These are phyloP conservation scores for Trypanosoma avium DNA, from an alignment of 208 protist species.

Conservation along the genomic window DNA sequence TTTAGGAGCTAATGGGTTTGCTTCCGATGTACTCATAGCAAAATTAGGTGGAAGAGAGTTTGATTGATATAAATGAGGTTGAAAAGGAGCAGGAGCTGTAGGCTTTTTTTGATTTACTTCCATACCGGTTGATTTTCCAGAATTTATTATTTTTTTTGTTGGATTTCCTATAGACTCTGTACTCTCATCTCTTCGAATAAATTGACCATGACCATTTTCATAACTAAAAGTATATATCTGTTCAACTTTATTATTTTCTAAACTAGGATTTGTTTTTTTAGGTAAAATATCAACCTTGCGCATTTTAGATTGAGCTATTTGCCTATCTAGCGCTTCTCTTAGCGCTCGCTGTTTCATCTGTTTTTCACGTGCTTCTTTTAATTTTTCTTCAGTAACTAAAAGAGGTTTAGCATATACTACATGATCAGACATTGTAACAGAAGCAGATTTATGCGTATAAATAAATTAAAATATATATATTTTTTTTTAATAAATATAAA, in stretches of 20 bases:
- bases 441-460: not conserved
- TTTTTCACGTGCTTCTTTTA: slow-evolving; percentile 55
- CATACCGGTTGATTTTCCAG: no score
- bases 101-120: not conserved
- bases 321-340: slow-evolving; percentile 63
- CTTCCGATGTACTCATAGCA: slow-evolving; percentile 29
- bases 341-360: slow-evolving; percentile 65
- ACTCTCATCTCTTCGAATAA: slow-evolving; percentile 25
- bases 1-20: slow-evolving; percentile 25
- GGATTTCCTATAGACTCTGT: not conserved
- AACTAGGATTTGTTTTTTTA: slow-evolving; percentile 15
- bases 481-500: not conserved
- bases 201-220: slow-evolving; percentile 38
- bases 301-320: slow-evolving; percentile 48
- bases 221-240: slow-evolving; percentile 56
- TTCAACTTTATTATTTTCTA: slow-evolving; percentile 2
- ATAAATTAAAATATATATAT: slow-evolving; percentile 5
- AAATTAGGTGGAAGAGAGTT: slow-evolving; percentile 70
- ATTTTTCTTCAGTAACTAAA: slow-evolving; percentile 58
- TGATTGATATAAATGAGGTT: slow-evolving; percentile 36
- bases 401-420: slow-evolving; percentile 47
- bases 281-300: slow-evolving; percentile 6
- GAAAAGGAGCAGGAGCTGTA: not conserved
- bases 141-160: not conserved
- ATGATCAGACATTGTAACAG: slow-evolving; percentile 34